phyloP scores from a whole-genome alignment of 2,329 filamentous ascomycete species.

The Xylaria sp. region DNA sequence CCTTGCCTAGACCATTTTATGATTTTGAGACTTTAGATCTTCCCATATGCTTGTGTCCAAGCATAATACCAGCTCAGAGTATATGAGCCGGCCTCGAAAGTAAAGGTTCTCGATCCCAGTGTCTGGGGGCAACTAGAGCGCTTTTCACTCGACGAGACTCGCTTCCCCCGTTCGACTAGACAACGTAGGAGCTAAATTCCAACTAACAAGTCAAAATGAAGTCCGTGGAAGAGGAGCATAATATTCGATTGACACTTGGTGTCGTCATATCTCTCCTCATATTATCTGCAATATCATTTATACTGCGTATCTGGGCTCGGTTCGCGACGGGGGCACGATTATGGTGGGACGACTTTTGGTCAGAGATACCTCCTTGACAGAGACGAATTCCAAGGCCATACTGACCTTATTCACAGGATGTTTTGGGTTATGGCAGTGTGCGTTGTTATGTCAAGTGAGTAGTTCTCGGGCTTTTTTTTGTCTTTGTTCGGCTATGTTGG shows the following conservation, averaged over 20 bases:
- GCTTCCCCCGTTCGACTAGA: constrained; percentile 1
- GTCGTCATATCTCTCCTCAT: constrained; percentile 36
- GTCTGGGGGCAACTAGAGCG: constrained; percentile 6
- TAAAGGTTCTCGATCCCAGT: constrained; percentile 8
- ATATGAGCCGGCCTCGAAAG: constrained; percentile 15
- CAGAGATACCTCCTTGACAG: background rate
- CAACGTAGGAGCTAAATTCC: constrained; percentile 3
- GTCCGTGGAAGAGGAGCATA: constrained; percentile 28
- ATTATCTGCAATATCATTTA: constrained; percentile 36
- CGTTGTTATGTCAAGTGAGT: constrained; percentile 28
- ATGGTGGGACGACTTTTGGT: constrained; percentile 40
- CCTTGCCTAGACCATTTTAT: background rate
- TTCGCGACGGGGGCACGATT: constrained; percentile 33
- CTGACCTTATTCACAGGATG: constrained; percentile 33
- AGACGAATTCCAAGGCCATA: background rate
- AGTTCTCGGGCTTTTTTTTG: background rate
- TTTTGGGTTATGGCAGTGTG: constrained; percentile 37
- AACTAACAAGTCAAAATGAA: constrained; percentile 23
- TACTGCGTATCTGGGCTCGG: constrained; percentile 36
- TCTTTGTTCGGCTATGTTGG: too few species aligned
- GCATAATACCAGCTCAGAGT: background rate
- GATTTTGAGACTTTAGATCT: background rate
- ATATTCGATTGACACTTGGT: constrained; percentile 38
- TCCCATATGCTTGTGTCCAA: background rate
- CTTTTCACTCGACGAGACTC: constrained; percentile 3